These are phyloP conservation scores for Cicer yamashitae DNA, from an alignment of 306 rosid species.

Conservation along the genomic window DNA sequence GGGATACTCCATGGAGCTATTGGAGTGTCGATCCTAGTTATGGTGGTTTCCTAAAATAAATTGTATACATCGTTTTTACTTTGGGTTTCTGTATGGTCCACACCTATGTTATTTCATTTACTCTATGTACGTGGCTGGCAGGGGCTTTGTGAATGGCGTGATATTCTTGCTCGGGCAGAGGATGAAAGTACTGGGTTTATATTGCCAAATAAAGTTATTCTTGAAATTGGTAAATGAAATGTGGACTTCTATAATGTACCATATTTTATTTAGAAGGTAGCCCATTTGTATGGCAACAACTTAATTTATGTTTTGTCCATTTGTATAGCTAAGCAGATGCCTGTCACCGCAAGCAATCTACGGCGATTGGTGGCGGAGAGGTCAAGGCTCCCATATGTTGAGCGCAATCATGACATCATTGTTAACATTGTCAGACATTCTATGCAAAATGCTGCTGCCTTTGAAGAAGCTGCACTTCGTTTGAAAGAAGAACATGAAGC, in stretches of 20 bases:
- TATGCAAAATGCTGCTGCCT: conserved; percentile 67
- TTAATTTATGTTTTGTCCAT: conserved; percentile 36
- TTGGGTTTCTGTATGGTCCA: conserved; percentile 18
- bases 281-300: background rate
- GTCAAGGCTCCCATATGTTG: conserved; percentile 72
- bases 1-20: background rate
- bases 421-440: conserved; percentile 75
- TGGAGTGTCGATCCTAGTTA: background rate
- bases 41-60: background rate
- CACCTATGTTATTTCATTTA: conserved; percentile 8
- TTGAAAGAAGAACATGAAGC: conserved; percentile 61
- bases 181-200: conserved; percentile 97
- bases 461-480: conserved; percentile 69
- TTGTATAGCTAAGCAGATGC: conserved; percentile 90
- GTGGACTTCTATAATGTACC: conserved; percentile 2
- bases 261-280: conserved; percentile 20
- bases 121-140: conserved; percentile 45
- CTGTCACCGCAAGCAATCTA: conserved; percentile 65
- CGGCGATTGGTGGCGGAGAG: conserved; percentile 56
- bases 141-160: conserved; percentile 97
- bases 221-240: conserved; percentile 78
- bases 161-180: conserved; percentile 78
- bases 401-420: conserved; percentile 76
- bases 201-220: conserved; percentile 81
- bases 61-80: conserved; percentile 14